A percentile compares a stretch with the other conserved stretches of the same genome.
These are phyloP conservation scores for Aspergillus brunneoviolaceus DNA, from an alignment of 2,329 filamentous ascomycete genomes.

Conservation along the genomic window DNA sequence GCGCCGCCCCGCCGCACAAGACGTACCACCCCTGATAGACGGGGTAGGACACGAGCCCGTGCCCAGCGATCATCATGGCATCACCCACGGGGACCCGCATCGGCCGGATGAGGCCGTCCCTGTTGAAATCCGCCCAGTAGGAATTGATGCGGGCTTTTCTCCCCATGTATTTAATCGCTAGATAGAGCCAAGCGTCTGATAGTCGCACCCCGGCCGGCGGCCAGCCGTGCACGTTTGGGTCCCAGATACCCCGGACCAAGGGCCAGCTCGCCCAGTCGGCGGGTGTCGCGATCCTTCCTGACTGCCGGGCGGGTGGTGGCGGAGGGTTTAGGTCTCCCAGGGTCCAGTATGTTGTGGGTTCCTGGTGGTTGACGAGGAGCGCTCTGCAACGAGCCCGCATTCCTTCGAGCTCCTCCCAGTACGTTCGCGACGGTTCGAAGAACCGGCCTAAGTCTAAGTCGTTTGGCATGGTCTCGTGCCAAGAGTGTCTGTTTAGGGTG, in stretches of 20 bases:
- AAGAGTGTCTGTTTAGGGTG: too few relatives aligned
- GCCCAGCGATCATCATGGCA: not conserved
- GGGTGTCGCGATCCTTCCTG: not conserved
- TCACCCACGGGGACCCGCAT: not conserved
- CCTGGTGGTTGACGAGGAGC: too few relatives aligned
- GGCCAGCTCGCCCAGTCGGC: not conserved
- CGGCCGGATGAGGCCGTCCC: not conserved
- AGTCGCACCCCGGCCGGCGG: not conserved
- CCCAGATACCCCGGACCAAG: not conserved
- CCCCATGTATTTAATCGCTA: not conserved
- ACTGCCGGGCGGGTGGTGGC: not conserved
- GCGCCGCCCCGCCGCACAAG: not conserved
- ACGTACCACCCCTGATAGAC: not conserved
- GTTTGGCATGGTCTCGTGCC: too few relatives aligned
- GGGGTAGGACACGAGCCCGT: not conserved
- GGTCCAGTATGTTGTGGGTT: too few relatives aligned
- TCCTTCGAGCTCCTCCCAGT: too few relatives aligned
- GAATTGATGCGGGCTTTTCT: not conserved
- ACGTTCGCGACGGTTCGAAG: too few relatives aligned
- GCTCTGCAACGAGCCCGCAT: too few relatives aligned
- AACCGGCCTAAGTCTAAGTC: too few relatives aligned
- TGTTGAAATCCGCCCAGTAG: not conserved
- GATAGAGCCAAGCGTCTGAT: not conserved
- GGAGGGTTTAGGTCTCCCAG: not conserved
- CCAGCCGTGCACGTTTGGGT: not conserved